Evolutionary conservation across 257 asterid species (phyloP).

Genomic region (Lycium barbarum): DNA sequence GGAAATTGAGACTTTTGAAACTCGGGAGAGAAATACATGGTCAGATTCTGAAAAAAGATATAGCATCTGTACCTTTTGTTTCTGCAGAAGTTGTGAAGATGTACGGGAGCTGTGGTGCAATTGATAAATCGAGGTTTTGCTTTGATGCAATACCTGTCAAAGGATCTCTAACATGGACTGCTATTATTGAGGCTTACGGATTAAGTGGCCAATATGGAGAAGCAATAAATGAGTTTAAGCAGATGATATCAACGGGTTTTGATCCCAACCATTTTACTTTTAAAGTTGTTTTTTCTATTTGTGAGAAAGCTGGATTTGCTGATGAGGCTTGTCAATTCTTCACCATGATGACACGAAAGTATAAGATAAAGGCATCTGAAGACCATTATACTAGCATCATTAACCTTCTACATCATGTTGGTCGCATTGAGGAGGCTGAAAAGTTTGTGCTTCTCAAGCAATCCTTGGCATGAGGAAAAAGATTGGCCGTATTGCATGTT

Average conservation of each 20-base stretch:
- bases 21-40: constrained; percentile 83
- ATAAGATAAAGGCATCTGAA: constrained; percentile 63
- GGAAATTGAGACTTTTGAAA: constrained; percentile 53
- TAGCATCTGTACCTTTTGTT: constrained; percentile 63
- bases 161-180: constrained; percentile 88
- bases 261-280: constrained; percentile 80
- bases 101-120: constrained; percentile 68
- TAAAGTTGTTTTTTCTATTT: constrained; percentile 55
- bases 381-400: constrained; percentile 73
- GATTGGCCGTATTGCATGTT: background rate
- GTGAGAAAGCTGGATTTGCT: constrained; percentile 76
- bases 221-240: constrained; percentile 60
- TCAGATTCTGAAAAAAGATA: constrained; percentile 67
- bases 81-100: constrained; percentile 73
- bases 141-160: constrained; percentile 64
- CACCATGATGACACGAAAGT: constrained; percentile 57
- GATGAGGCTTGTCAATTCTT: constrained; percentile 70
- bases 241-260: constrained; percentile 72
- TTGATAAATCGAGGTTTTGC: constrained; percentile 59
- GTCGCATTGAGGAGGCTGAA: constrained; percentile 71
- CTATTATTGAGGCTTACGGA: constrained; percentile 77
- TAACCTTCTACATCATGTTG: constrained; percentile 55
- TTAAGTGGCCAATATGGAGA: constrained; percentile 49
- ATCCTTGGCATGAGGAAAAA: constrained; percentile 39
- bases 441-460: constrained; percentile 56